Base-by-base conservation (phyloP, 1,139 yeast genomes). In the Geotrichum fermentans region DNA sequence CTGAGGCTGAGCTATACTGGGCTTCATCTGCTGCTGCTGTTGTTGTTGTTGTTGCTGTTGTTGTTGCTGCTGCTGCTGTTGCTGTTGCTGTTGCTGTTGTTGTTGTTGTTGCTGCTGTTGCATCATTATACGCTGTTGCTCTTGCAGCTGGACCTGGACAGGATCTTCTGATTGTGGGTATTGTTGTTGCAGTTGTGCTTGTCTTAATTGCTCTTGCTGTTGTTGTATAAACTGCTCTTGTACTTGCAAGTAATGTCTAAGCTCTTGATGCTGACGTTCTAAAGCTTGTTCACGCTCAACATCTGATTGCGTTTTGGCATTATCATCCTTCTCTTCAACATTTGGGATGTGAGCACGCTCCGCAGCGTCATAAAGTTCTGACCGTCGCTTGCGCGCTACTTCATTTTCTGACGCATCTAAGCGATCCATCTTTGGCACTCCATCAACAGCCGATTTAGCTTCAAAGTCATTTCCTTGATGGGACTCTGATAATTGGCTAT, bases 1-100 rank as follows among this genome's bases (percentile, higher is more conserved):
- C 14, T 40, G 43, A 18, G 43, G 33, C 50, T 51, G 30, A 47
- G 51, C 26, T 16, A 35, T 39, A 16, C 32, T 32, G 18, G 36
- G 45, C 18, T 37, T 32, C 16, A 29, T 16, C n/a, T 35, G 48
- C 16, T 40, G 45, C 17, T 35, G 37, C 26, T 39, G 42, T 18
- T 43, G 47, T 21, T 46, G 47, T 22, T 42, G 49, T 18, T 44
- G 45, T 29, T 44, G 48, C 21, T 49, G 48, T 55, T 28, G 51
- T 21, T 3, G 57, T 51, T 6, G 48, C 3, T 16, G 39, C 34
- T 43, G 49, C 51, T 36, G 52, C 41, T 56, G 52, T 32, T 54
- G 43, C 39, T 29, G 35, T 16, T 43, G 40, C 33, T 34, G 41
- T 16, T 42, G 47, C 26, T 43, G 47, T 21, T 42, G 47, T 18